Base-by-base conservation (phyloP, 768 basidiomycete genomes). In the Grammothele lineata region DNA sequence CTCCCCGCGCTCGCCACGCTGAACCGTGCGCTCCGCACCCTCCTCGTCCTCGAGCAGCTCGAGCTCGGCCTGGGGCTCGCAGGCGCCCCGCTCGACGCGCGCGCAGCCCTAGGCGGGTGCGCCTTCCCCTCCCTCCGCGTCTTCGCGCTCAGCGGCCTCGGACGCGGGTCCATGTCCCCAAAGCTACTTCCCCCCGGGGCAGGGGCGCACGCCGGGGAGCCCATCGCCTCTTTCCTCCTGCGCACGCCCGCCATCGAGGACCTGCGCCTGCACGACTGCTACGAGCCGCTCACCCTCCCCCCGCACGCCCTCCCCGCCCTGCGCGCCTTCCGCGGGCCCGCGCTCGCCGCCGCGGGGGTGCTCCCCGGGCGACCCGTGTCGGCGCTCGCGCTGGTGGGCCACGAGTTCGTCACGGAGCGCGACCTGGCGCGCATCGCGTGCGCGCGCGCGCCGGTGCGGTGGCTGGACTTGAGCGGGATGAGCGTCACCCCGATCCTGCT, bases 291-390 rank as follows among this genome's bases (percentile, higher is more conserved):
- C 23, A 50, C 57, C 43, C 65, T 81, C 23, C 64, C 69, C 6
- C 57, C 70, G n/a, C 45, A 57, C 45, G 72, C 75, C 43, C 66
- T 84, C 17, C 76, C 77, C 4, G 53, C 51, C 38, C 71, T 86
- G 19, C 55, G 69, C 11, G 71, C 72, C 42, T 84, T 83, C 71
- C 78, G 80, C 45, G 83, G 83, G 48, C 71, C 74, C 26, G 73
- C 81, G 46, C 70, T 71, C 58, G 70, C 76, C n/a, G 81, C 81
- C 2, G 80, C 80, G 38, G 63, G 69, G 15, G 57, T 85, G 38
- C 73, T 84, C 43, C 83, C 82, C 4, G 80, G 80, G 17, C 68
- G 83, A 18, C 80, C 81, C 3, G 75, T 85, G 22, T 74, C 72
- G 36, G 63, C 64, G 45, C 76, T 85, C 40, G 67, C 73, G 14